A percentile compares a stretch with the other conserved stretches of the same genome.
phyloP scores from a whole-genome alignment of 2,329 filamentous ascomycete genomes.

The Fusarium devonianum region DNA sequence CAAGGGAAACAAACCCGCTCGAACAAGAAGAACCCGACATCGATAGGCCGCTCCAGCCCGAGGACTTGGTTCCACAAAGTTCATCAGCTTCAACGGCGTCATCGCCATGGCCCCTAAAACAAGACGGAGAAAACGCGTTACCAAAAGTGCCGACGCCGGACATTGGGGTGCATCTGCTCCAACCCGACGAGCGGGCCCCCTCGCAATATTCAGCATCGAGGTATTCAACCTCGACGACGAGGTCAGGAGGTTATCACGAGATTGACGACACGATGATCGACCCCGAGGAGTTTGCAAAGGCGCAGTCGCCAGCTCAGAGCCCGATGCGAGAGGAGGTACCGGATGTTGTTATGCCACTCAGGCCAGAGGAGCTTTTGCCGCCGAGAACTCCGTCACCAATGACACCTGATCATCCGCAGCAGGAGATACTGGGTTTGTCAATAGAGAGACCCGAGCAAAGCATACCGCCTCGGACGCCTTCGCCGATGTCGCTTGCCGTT shows the following conservation, averaged over 20 bases:
- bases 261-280: conserved; percentile 2
- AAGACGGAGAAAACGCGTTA: not conserved
- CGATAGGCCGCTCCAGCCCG: conserved; percentile 15
- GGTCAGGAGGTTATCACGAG: conserved; percentile 22
- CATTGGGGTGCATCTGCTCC: conserved; percentile 15
- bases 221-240: conserved; percentile 25
- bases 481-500: conserved; percentile 1
- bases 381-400: conserved; percentile 15
- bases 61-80: conserved; percentile 8
- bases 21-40: conserved; percentile 21
- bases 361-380: conserved; percentile 9
- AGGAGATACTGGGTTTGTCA: conserved; percentile 1
- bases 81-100: conserved; percentile 12
- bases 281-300: conserved; percentile 18
- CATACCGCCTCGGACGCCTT: not conserved
- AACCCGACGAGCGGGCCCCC: conserved; percentile 1
- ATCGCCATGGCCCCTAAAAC: conserved; percentile 11
- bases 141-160: conserved; percentile 13
- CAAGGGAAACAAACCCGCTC: conserved; percentile 17
- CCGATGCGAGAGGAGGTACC: conserved; percentile 15
- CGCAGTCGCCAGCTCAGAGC: conserved; percentile 7
- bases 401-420: conserved; percentile 13
- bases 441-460: not conserved
- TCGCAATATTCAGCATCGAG: conserved; percentile 24
- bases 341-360: conserved; percentile 11